A percentile compares a stretch with the other conserved stretches of the same genome.
Evolutionary conservation across 768 basidiomycete genomes (phyloP).

Genomic region (Phanerodontia chrysosporium): DNA sequence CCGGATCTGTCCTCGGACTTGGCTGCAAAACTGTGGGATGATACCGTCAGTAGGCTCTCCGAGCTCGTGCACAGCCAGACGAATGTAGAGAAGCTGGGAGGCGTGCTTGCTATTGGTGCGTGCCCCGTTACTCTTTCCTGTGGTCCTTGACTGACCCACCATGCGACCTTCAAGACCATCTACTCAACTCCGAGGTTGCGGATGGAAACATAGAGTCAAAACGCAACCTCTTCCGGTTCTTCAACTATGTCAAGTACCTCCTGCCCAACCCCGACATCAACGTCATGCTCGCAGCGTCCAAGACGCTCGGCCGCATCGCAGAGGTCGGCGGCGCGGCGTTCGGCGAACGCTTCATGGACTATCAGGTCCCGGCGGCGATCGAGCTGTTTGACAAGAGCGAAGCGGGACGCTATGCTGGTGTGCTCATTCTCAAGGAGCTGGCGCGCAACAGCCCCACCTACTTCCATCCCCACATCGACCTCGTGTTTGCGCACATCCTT

Average conservation of each 20-base stretch:
- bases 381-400: slow-evolving; percentile 75
- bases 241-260: slow-evolving; percentile 89
- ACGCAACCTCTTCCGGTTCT: slow-evolving; percentile 78
- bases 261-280: slow-evolving; percentile 87
- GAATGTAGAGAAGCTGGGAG: slow-evolving; percentile 77
- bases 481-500: slow-evolving; percentile 91
- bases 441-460: slow-evolving; percentile 84
- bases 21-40: slow-evolving; percentile 80
- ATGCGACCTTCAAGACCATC: slow-evolving; percentile 45
- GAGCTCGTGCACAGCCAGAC: slow-evolving; percentile 81
- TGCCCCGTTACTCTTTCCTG: not conserved
- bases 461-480: slow-evolving; percentile 82
- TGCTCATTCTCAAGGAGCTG: slow-evolving; percentile 90
- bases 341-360: slow-evolving; percentile 86
- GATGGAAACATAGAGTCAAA: slow-evolving; percentile 82
- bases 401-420: slow-evolving; percentile 86
- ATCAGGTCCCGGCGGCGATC: slow-evolving; percentile 81
- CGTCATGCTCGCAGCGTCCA: slow-evolving; percentile 93
- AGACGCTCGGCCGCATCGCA: slow-evolving; percentile 84
- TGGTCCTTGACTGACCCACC: slow-evolving; percentile 8
- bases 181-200: slow-evolving; percentile 63
- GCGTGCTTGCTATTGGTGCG: slow-evolving; percentile 83
- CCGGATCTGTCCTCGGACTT: slow-evolving; percentile 81
- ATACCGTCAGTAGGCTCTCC: slow-evolving; percentile 77
- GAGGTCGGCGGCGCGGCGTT: slow-evolving; percentile 79